Percentiles rank a stretch among this genome's conserved stretches.
Conservation (phyloP, 441 rosid genomes). For the Viola pubescens region DNA sequence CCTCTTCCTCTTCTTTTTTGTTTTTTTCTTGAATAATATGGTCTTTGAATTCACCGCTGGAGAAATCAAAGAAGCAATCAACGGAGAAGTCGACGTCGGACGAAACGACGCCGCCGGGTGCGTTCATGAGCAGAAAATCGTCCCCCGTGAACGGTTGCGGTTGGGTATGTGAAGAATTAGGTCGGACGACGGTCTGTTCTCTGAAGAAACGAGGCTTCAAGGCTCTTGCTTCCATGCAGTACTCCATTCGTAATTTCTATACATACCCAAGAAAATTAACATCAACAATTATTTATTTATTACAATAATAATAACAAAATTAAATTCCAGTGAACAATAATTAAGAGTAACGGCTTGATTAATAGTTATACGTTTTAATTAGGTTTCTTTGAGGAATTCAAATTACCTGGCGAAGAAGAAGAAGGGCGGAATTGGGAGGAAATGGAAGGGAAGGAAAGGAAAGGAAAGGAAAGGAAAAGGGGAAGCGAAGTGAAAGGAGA, state of each 20-base stretch:
- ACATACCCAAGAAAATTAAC: not conserved
- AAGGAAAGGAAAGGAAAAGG: too few relatives aligned
- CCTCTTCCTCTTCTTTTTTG: constrained; percentile 23
- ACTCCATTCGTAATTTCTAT: constrained; percentile 26
- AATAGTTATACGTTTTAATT: not conserved
- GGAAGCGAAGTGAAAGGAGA: too few relatives aligned
- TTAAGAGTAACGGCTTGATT: not conserved
- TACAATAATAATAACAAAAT: not conserved
- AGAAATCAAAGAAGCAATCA: constrained; percentile 66
- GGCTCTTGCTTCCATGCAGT: constrained; percentile 48
- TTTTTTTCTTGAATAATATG: constrained; percentile 15
- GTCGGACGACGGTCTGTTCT: constrained; percentile 21
- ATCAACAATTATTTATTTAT: too few relatives aligned
- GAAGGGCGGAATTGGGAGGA: not conserved
- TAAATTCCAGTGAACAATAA: not conserved
- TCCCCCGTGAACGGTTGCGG: constrained; percentile 27
- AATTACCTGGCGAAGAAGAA: constrained; percentile 20
- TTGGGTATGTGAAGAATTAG: constrained; percentile 8
- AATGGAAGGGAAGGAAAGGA: not conserved
- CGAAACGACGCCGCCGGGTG: constrained; percentile 22
- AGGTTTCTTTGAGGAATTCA: not conserved
- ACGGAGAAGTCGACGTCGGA: constrained; percentile 58
- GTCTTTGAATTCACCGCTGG: constrained; percentile 39
- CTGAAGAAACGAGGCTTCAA: constrained; percentile 45
- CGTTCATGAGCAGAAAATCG: constrained; percentile 22